Conservation (phyloP, 352 stramenopile species). For the Pythium pyrilobum region DNA sequence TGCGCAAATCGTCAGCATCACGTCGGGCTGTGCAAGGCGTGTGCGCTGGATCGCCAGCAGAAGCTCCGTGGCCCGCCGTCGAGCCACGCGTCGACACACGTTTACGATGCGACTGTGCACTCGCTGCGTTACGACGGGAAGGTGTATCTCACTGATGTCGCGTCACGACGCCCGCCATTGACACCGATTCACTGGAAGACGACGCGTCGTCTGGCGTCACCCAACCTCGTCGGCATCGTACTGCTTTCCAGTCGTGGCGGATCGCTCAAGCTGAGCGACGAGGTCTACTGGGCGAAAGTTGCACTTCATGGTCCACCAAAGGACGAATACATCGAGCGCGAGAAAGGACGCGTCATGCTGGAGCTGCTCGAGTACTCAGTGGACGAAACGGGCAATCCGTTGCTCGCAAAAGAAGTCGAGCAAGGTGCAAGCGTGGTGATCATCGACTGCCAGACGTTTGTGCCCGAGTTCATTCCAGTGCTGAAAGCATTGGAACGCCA, state of each 20-base stretch:
- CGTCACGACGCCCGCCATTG: slow-evolving; percentile 50
- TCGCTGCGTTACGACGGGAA: slow-evolving; percentile 55
- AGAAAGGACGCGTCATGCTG: slow-evolving; percentile 52
- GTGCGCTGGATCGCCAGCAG: slow-evolving; percentile 42
- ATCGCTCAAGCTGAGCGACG: slow-evolving; percentile 38
- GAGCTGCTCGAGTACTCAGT: slow-evolving; percentile 65
- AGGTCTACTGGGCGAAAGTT: slow-evolving; percentile 77
- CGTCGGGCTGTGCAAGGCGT: slow-evolving; percentile 57
- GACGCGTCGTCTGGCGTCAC: slow-evolving; percentile 65
- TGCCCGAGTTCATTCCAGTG: slow-evolving; percentile 84
- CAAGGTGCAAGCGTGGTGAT: slow-evolving; percentile 59
- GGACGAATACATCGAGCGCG: slow-evolving; percentile 61
- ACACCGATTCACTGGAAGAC: slow-evolving; percentile 73
- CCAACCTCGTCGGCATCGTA: slow-evolving; percentile 82
- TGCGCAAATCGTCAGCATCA: slow-evolving; percentile 53
- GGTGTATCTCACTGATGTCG: slow-evolving; percentile 52
- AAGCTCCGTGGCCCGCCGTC: slow-evolving; percentile 49
- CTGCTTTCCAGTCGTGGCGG: slow-evolving; percentile 41
- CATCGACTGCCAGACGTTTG: slow-evolving; percentile 86
- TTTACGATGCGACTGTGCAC: slow-evolving; percentile 62
- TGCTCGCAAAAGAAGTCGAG: slow-evolving; percentile 42
- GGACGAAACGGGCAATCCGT: slow-evolving; percentile 51
- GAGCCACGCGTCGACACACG: slow-evolving; percentile 64
- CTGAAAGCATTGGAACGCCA: slow-evolving; percentile 76
- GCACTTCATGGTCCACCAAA: slow-evolving; percentile 58